Percentiles rank a stretch among this genome's conserved stretches.
phyloP scores from a whole-genome alignment of 306 rosid genomes.

The Gynostemma pentaphyllum region DNA sequence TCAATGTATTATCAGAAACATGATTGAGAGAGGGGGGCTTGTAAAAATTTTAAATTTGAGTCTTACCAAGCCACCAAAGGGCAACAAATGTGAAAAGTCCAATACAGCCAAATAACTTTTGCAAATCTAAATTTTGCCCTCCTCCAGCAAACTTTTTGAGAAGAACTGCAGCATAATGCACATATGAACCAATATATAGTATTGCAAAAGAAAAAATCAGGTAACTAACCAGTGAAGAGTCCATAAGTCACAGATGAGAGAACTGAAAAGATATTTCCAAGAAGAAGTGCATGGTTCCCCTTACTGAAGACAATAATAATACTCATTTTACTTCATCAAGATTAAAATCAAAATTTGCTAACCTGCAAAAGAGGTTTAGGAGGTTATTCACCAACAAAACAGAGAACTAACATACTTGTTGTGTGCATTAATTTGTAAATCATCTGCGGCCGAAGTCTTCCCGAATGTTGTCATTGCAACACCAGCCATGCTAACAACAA shows the following conservation, averaged over 20 bases:
- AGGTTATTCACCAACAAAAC: background rate
- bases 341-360: background rate
- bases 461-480: conserved; percentile 22
- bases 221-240: conserved; percentile 16
- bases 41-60: background rate
- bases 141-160: conserved; percentile 24
- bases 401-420: conserved; percentile 6
- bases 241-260: conserved; percentile 22
- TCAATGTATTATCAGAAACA: background rate
- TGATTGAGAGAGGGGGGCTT: no score
- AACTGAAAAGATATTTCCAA: conserved; percentile 16
- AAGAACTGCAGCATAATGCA: conserved; percentile 10
- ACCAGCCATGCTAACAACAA: conserved; percentile 24
- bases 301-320: conserved; percentile 4
- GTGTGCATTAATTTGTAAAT: background rate
- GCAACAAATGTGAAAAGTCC: conserved; percentile 20
- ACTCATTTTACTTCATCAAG: background rate
- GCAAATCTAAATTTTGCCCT: conserved; percentile 22
- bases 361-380: background rate
- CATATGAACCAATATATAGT: background rate
- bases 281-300: conserved; percentile 2
- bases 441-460: conserved; percentile 14
- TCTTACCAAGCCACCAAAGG: conserved; percentile 25
- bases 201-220: background rate
- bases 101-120: conserved; percentile 18